Evolutionary conservation across 257 asterid genomes (phyloP).

Genomic region (Coffea canephora): DNA sequence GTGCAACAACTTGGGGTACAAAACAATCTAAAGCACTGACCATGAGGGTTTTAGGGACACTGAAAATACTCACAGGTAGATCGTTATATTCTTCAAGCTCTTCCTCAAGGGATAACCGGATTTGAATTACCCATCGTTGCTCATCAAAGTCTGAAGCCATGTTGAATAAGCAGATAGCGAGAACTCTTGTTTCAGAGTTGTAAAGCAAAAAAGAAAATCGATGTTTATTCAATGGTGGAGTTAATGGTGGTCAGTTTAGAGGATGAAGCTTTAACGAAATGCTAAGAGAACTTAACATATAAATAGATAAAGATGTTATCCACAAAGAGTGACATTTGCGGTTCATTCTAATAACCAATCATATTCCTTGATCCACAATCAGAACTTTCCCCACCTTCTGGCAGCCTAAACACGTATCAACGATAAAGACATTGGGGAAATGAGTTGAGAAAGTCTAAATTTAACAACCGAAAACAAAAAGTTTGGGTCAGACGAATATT

Average conservation of each 20-base stretch:
- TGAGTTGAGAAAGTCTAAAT: background rate
- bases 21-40: constrained; percentile 48
- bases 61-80: constrained; percentile 46
- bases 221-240: constrained; percentile 14
- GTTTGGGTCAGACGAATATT: background rate
- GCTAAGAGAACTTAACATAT: background rate
- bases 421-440: background rate
- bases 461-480: background rate
- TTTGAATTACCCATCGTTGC: constrained; percentile 65
- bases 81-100: constrained; percentile 38
- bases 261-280: background rate
- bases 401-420: background rate
- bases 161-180: background rate
- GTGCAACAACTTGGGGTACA: constrained; percentile 56
- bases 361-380: background rate
- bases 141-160: constrained; percentile 37
- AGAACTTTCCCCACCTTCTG: background rate
- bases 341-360: background rate
- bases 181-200: background rate
- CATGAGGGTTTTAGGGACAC: constrained; percentile 51
- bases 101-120: constrained; percentile 53
- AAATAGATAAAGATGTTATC: background rate
- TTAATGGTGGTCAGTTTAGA: background rate
- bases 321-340: background rate
- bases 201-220: constrained; percentile 4